phyloP scores from a whole-genome alignment of 208 protist species.

The Crithidia fasciculata region DNA sequence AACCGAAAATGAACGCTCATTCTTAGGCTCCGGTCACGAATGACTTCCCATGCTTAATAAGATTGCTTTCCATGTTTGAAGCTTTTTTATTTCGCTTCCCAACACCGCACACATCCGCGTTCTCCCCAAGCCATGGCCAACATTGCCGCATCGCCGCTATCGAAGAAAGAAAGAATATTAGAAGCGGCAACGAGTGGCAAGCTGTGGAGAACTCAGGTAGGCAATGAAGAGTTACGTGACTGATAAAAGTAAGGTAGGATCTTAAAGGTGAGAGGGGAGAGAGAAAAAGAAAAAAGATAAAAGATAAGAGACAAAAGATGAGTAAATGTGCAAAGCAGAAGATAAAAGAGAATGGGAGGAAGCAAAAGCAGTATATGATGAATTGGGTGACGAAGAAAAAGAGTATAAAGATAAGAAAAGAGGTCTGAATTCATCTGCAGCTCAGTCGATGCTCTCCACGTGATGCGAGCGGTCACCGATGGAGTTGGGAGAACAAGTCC shows the following conservation, averaged over 20 bases:
- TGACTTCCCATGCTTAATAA: not conserved
- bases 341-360: too few species aligned
- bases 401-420: too few species aligned
- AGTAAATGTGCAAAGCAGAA: not conserved
- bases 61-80: not conserved
- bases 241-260: not conserved
- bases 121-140: not conserved
- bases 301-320: not conserved
- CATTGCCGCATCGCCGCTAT: too few species aligned
- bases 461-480: not conserved
- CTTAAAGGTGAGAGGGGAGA: not conserved
- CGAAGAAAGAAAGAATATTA: not conserved
- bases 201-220: not conserved
- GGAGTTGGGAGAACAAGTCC: not conserved
- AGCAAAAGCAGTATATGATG: not conserved
- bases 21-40: too few species aligned
- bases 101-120: constrained; percentile 1
- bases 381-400: not conserved
- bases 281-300: not conserved
- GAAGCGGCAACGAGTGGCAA: not conserved
- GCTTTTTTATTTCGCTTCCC: not conserved
- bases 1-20: too few species aligned
- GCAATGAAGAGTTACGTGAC: not conserved
- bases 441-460: constrained; percentile 23
- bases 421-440: not conserved